Evolutionary conservation across 2,329 filamentous ascomycete species (phyloP).

Genomic region (Monilinia fructicola): DNA sequence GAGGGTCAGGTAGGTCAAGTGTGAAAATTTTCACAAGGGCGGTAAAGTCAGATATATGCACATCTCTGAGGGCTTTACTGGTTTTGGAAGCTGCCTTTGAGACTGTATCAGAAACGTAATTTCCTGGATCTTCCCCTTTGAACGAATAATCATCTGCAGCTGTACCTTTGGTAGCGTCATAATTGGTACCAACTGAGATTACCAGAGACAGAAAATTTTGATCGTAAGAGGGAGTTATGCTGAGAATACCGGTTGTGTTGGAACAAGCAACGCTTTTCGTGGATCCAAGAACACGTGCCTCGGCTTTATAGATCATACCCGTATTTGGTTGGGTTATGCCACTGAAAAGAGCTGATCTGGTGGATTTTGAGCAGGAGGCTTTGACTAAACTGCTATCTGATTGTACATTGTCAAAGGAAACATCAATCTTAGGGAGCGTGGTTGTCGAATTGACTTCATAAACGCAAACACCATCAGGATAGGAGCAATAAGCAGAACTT

Average conservation of each 20-base stretch:
- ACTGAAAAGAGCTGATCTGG: slow-evolving; percentile 37
- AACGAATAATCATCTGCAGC: slow-evolving; percentile 48
- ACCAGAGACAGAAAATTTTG: slow-evolving; percentile 43
- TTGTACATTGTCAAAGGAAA: slow-evolving; percentile 47
- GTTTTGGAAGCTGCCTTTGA: slow-evolving; percentile 41
- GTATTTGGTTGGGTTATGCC: slow-evolving; percentile 45
- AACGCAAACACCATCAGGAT: slow-evolving; percentile 43
- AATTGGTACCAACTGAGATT: slow-evolving; percentile 50
- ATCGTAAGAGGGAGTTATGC: slow-evolving; percentile 34
- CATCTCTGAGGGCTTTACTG: slow-evolving; percentile 38
- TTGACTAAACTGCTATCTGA: slow-evolving; percentile 37
- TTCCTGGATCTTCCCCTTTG: slow-evolving; percentile 48
- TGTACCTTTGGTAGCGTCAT: slow-evolving; percentile 51
- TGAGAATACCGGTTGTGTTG: slow-evolving; percentile 37
- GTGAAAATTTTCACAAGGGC: slow-evolving; percentile 44
- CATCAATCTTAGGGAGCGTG: slow-evolving; percentile 44
- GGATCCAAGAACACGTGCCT: slow-evolving; percentile 39
- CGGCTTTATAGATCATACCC: slow-evolving; percentile 48
- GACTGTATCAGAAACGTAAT: slow-evolving; percentile 41
- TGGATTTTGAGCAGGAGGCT: slow-evolving; percentile 40
- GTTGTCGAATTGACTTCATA: slow-evolving; percentile 34
- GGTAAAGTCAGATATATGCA: slow-evolving; percentile 47
- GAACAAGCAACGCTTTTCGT: slow-evolving; percentile 26
- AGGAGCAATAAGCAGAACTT: slow-evolving; percentile 48
- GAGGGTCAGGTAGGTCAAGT: slow-evolving; percentile 48